Evolutionary conservation across 2,329 filamentous ascomycete species (phyloP).

Genomic region (Fusarium irregulare): DNA sequence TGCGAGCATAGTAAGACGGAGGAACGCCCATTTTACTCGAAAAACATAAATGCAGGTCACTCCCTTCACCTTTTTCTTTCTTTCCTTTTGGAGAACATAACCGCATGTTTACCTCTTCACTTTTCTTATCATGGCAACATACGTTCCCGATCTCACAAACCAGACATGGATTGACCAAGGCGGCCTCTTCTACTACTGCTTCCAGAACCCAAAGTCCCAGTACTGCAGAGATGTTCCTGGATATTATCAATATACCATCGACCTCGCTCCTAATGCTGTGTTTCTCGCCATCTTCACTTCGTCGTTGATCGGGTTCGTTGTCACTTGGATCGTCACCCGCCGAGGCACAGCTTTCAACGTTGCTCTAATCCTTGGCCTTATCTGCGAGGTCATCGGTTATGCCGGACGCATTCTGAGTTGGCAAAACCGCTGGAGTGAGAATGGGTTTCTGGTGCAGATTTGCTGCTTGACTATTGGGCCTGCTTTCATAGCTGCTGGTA

Average conservation of each 20-base stretch:
- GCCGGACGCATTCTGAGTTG: constrained; percentile 66
- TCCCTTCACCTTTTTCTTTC: background rate
- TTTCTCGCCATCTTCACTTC: constrained; percentile 63
- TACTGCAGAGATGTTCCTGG: constrained; percentile 49
- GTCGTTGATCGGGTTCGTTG: constrained; percentile 56
- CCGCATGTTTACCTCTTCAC: background rate
- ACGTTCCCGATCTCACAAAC: constrained; percentile 35
- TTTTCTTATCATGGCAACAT: constrained; percentile 10
- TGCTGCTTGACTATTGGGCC: constrained; percentile 72
- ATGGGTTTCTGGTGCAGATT: constrained; percentile 66
- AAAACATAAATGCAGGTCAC: background rate
- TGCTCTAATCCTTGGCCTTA: constrained; percentile 65
- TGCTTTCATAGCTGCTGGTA: constrained; percentile 71
- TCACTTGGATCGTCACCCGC: constrained; percentile 56
- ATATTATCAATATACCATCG: constrained; percentile 64
- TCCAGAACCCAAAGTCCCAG: constrained; percentile 40
- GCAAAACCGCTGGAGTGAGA: constrained; percentile 62
- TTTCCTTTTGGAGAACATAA: background rate
- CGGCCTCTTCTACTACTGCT: constrained; percentile 44
- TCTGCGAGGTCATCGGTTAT: constrained; percentile 70
- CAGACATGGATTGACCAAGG: constrained; percentile 34
- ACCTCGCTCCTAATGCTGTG: constrained; percentile 62
- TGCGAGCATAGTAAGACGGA: constrained; percentile 7
- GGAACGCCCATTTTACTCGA: background rate
- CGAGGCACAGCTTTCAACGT: constrained; percentile 62